Base-by-base conservation (phyloP, 371 early-diverging fungal species). In the Mortierella sp. region DNA sequence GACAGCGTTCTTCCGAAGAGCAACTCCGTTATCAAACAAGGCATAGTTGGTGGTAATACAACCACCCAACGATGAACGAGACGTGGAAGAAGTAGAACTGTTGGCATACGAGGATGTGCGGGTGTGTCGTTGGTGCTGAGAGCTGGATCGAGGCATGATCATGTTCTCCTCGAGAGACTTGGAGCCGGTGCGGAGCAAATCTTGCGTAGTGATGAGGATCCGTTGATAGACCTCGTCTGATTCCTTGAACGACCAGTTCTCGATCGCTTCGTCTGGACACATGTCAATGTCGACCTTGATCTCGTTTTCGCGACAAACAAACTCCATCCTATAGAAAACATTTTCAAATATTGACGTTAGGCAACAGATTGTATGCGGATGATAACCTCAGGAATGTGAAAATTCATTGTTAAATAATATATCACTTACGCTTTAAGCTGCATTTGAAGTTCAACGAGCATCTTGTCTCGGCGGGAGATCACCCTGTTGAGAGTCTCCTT, bases 231-330 rank as follows among this genome's bases (percentile, higher is more conserved):
- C 76, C 46, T 78, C 76, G 50, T 85, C 85, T 0, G 85, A 85
- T n/a, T 85, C 85, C 40, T 85, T 81, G 71, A 81, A 78, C 40
- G 75, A 81, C 85, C 85, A 85, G 61, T 81, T 85, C 74, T 78
- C 76, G 37, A 85, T 73, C 8, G 67, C 85, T n/a, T 85, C 85
- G 3, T 81, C 81, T 2, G 85, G 72, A 28, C 78, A 73, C 74
- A 81, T 71, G 37, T 81, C 85, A 55, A 85, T 78, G 28, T 85
- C 81, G 51, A 85, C 79, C 34, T 81, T 81, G 71, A 85, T 71
- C 26, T 81, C 64, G 61, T 85, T 81, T 69, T 85, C 85, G 43
- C 81, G 85, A 43, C 85, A 85, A 1, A 85, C 75, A 73, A 72
- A 81, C 19, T 85, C 85, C 77, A 85, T 72, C 0, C 85, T 85